A percentile compares a stretch with the other conserved stretches of the same genome.
Evolutionary conservation across 305 asterid genomes (phyloP).

Genomic region (Lippia alba): DNA sequence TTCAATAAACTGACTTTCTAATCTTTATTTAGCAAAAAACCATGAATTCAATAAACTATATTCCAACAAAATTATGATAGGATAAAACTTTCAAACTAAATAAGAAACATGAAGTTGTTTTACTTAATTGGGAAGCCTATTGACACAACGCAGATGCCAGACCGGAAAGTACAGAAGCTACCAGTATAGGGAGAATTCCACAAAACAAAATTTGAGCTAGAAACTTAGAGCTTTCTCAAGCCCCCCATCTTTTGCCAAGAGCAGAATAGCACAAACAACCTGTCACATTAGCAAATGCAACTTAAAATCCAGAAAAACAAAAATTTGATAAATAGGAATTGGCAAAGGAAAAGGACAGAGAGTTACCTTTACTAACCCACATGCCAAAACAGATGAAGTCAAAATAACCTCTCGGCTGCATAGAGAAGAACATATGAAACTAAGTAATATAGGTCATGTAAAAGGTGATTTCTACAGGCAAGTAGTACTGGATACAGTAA

Average conservation of each 20-base stretch:
- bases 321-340: constrained; percentile 14
- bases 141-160: constrained; percentile 97
- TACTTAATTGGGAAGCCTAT: constrained; percentile 94
- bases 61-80: too few relatives aligned
- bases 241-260: constrained; percentile 81
- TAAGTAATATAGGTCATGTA: neutral
- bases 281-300: constrained; percentile 41
- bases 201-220: constrained; percentile 66
- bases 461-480: constrained; percentile 50
- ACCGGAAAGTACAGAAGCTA: constrained; percentile 97
- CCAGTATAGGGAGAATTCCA: constrained; percentile 86
- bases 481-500: constrained; percentile 78
- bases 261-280: constrained; percentile 84
- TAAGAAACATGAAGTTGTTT: constrained; percentile 25
- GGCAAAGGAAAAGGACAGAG: constrained; percentile 28
- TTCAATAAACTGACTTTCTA: too few relatives aligned
- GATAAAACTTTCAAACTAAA: constrained; percentile 10
- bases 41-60: too few relatives aligned
- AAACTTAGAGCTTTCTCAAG: constrained; percentile 64
- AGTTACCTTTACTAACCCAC: constrained; percentile 88
- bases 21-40: too few relatives aligned
- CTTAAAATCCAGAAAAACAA: constrained; percentile 27
- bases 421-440: constrained; percentile 39
- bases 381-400: constrained; percentile 86
- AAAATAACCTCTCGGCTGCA: constrained; percentile 92